Base-by-base conservation (phyloP, 2,329 filamentous ascomycete species). In the Venturia carpophila region DNA sequence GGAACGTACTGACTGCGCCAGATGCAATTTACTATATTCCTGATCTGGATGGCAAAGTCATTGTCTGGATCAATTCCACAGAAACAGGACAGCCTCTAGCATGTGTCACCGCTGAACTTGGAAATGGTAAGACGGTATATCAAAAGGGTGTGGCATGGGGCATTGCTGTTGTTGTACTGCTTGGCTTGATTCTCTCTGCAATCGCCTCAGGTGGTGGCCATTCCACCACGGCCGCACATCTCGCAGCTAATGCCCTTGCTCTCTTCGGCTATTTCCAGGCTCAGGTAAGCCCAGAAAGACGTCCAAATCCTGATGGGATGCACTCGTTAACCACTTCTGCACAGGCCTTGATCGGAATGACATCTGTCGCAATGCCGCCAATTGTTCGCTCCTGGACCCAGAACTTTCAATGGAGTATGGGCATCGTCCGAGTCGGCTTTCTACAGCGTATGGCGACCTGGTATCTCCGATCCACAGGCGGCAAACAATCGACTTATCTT, bases 351-450 rank as follows among this genome's bases (percentile, higher is more conserved):
- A 82, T 96, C 71, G 92, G 92, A 68, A 87, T 97, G 76, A 90
- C 88, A 64, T 85, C 88, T 24, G 88, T 97, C 15, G 81, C 83
- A 60, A 83, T 96, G 64, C 93, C 93, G 7, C 93, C 93, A 0
- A 90, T 96, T 67, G 93, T 96, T 64, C 84, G 90, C 71, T 84
- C 92, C 0, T 97, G 93, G 93, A 96, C 92, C 1, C 92, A 97
- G 78, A 93, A 97, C 78, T 97, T 97, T 79, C 90, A 95, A 74
- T 97, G 93, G 93, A 95, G 89, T 72, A 94, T 97, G 90, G 93
- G 93, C 70, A 92, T 97, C 71, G 96, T 97, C 71, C 84, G 85
- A 63, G 83, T 96, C 52, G 81, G 80, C n/a, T 97, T 96, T 75
- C 84, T 96, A 78, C 91, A 97, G 78, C 82, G 81, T 60, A 89